Base-by-base conservation (phyloP, 805 yeast species). In the Priceomyces haplophilus region DNA sequence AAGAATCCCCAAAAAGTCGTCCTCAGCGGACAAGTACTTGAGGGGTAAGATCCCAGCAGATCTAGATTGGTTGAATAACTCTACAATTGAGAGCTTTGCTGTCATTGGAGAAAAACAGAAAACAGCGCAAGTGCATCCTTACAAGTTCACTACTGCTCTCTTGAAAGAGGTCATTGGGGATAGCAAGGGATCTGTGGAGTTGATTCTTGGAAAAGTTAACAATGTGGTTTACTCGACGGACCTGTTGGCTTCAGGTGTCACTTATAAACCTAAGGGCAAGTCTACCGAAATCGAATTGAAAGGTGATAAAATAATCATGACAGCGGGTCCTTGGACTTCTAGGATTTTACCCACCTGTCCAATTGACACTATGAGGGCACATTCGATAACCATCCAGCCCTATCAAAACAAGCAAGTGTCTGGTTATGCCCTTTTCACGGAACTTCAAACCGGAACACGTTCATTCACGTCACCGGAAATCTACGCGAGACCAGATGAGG, bases 271-370 rank as follows among this genome's bases (percentile, higher is more conserved):
- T 15, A 65, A 75, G 1, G 60, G 71, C 23, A 53, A 58, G 18
- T 40, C 56, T 23, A 71, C 56, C 20, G 52, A 58, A 40, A 57
- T 79, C 7, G 76, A 75, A 25, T 66, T 89, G 11, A 58, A 54
- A 11, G 93, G 87, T 42, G 88, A 86, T 56, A 82, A 86, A 53
- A 81, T 88, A n/a, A 82, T 91, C 8, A 70, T 93, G 54, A 73
- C 95, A 0, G 86, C 88, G 52, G 99, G 99, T 0, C 99, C 99
- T 10, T 91, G 99, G 99, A 89, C 97, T 2, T 84, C 96, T 1
- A 84, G 83, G 55, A 78, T 91, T 34, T 66, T 91, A 45, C 95
- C 96, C 2, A 89, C 85, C 51, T 90, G 98, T 59, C 99, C 98
- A 21, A 89, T 91, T 10, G 83, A 91, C 2, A 97, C 97, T 4